phyloP scores from a whole-genome alignment of 169 alveolate genomes.

The Cryptosporidium meleagridis region DNA sequence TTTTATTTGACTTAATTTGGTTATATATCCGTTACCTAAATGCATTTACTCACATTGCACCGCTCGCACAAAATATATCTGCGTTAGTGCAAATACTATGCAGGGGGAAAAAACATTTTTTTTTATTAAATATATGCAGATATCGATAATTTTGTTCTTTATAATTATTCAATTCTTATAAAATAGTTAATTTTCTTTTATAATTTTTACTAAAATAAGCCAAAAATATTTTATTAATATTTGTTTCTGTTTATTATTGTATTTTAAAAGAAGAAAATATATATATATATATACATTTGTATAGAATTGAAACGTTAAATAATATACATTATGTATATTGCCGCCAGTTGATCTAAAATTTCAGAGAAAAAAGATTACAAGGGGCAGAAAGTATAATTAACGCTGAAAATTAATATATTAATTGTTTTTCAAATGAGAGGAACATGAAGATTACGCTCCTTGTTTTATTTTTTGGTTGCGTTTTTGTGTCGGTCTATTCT shows the following conservation, averaged over 20 bases:
- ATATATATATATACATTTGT: background rate
- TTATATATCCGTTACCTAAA: background rate
- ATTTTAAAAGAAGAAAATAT: background rate
- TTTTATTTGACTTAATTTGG: background rate
- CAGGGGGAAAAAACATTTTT: background rate
- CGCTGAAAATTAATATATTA: background rate
- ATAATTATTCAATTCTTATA: background rate
- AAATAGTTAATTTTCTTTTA: background rate
- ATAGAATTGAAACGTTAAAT: background rate
- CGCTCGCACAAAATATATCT: conserved; percentile 50
- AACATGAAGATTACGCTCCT: conserved; percentile 48
- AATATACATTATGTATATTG: background rate
- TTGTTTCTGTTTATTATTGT: too few species aligned
- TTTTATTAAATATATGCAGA: background rate
- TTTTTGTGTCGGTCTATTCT: background rate
- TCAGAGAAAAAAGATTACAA: background rate
- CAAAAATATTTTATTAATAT: background rate
- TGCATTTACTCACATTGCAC: conserved; percentile 51
- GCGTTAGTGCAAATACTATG: background rate
- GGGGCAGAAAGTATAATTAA: too few species aligned
- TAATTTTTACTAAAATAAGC: background rate
- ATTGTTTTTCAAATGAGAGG: conserved; percentile 6
- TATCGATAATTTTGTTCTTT: background rate
- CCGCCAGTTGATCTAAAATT: conserved; percentile 71
- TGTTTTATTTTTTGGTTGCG: conserved; percentile 6